These are phyloP conservation scores for Populus alba DNA, from an alignment of 345 rosid species.

Conservation along the genomic window DNA sequence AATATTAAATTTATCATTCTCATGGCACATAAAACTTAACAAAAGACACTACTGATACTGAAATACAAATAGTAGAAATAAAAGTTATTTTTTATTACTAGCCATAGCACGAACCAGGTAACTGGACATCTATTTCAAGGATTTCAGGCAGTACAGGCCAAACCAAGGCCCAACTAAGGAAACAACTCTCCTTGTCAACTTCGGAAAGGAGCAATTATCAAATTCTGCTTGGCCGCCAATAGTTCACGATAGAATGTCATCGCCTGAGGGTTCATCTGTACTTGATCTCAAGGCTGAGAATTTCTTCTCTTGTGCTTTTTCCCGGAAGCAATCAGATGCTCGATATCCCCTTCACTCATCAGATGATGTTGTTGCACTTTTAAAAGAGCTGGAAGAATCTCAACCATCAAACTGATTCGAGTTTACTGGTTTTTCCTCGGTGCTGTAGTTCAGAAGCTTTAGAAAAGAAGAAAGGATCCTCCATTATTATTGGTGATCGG, in stretches of 20 bases:
- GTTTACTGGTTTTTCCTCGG: not conserved
- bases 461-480: not conserved
- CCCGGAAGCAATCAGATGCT: constrained; percentile 47
- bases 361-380: constrained; percentile 40
- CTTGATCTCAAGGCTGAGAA: constrained; percentile 51
- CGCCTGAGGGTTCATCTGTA: constrained; percentile 51
- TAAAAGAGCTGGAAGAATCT: constrained; percentile 32
- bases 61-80: too few species aligned
- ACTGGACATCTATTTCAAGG: constrained; percentile 13
- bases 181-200: constrained; percentile 42
- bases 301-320: constrained; percentile 59
- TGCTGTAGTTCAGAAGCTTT: not conserved
- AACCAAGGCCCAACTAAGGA: constrained; percentile 31
- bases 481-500: not conserved
- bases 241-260: constrained; percentile 20
- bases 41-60: too few species aligned
- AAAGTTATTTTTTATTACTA: not conserved
- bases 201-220: constrained; percentile 25
- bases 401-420: constrained; percentile 8
- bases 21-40: too few species aligned
- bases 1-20: too few species aligned
- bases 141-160: constrained; percentile 9
- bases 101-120: not conserved
- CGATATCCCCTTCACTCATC: constrained; percentile 46
- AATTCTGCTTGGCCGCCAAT: constrained; percentile 30